Conservation (phyloP, 108 stramenopile species). For the Nitzschia sp. region DNA sequence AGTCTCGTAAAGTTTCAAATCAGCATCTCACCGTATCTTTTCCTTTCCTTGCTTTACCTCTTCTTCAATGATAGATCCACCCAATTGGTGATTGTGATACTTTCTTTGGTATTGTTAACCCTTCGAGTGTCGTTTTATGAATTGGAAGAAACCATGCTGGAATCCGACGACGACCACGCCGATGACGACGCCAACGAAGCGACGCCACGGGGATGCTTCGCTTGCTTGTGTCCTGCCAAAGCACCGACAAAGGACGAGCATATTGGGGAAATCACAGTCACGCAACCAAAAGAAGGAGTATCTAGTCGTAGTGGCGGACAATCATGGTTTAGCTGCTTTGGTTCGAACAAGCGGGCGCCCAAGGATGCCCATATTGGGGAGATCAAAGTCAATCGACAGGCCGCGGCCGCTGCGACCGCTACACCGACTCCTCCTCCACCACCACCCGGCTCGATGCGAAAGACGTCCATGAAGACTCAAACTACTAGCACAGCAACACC, state of each 20-base stretch:
- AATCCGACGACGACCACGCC: not conserved
- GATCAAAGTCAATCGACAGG: not conserved
- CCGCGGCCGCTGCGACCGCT: not conserved
- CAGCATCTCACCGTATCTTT: not conserved
- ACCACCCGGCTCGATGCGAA: no score
- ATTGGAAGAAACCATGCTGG: not conserved
- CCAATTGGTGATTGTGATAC: slow-evolving; percentile 1
- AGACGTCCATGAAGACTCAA: not conserved
- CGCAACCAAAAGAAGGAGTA: not conserved
- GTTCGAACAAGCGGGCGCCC: not conserved
- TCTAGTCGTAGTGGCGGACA: not conserved
- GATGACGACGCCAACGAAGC: not conserved
- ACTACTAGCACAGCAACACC: not conserved
- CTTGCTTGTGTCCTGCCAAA: not conserved
- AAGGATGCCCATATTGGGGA: not conserved
- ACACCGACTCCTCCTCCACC: no score
- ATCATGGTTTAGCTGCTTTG: no score
- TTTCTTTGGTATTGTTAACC: slow-evolving; percentile 10
- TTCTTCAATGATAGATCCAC: slow-evolving; percentile 2
- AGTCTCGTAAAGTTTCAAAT: not conserved
- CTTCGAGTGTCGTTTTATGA: slow-evolving; percentile 14
- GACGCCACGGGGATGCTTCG: not conserved
- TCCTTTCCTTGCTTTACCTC: not conserved
- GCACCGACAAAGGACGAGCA: not conserved
- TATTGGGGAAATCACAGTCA: not conserved